phyloP scores from a whole-genome alignment of 495 filamentous ascomycete species.

The Daldinia concentrica region DNA sequence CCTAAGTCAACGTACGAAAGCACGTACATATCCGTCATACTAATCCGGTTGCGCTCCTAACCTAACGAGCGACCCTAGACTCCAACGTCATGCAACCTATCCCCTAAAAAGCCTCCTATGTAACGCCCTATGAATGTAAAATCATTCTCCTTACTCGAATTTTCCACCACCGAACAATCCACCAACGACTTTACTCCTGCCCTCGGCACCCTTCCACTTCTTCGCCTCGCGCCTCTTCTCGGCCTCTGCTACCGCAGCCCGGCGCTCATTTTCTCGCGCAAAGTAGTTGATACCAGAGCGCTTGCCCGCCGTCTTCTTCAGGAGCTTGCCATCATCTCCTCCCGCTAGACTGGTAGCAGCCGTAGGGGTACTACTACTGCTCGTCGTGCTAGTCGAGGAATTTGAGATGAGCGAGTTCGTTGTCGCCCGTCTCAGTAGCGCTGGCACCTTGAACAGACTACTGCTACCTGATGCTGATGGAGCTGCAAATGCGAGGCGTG shows the following conservation, averaged over 20 bases:
- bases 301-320: slow-evolving; percentile 74
- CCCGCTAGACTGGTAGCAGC: slow-evolving; percentile 46
- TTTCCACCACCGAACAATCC: slow-evolving; percentile 62
- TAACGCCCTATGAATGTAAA: not conserved
- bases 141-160: slow-evolving; percentile 51
- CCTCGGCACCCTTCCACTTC: slow-evolving; percentile 71
- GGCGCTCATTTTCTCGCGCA: slow-evolving; percentile 74
- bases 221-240: slow-evolving; percentile 72
- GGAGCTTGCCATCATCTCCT: slow-evolving; percentile 61
- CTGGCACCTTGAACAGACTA: slow-evolving; percentile 72
- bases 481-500: slow-evolving; percentile 70
- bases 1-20: not conserved
- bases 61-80: not conserved
- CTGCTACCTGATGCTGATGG: slow-evolving; percentile 51
- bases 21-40: not conserved
- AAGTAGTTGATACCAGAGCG: slow-evolving; percentile 78
- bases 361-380: slow-evolving; percentile 49
- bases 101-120: not conserved
- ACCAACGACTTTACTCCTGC: slow-evolving; percentile 55
- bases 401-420: slow-evolving; percentile 63
- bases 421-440: slow-evolving; percentile 80
- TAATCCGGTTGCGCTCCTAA: not conserved
- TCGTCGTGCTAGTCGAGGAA: slow-evolving; percentile 46
- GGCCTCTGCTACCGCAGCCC: slow-evolving; percentile 64
- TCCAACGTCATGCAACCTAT: slow-evolving; percentile 15